Percentiles rank a stretch among this genome's conserved stretches.
These are phyloP conservation scores for Ormosia emarginata DNA, from an alignment of 306 rosid species.

Conservation along the genomic window DNA sequence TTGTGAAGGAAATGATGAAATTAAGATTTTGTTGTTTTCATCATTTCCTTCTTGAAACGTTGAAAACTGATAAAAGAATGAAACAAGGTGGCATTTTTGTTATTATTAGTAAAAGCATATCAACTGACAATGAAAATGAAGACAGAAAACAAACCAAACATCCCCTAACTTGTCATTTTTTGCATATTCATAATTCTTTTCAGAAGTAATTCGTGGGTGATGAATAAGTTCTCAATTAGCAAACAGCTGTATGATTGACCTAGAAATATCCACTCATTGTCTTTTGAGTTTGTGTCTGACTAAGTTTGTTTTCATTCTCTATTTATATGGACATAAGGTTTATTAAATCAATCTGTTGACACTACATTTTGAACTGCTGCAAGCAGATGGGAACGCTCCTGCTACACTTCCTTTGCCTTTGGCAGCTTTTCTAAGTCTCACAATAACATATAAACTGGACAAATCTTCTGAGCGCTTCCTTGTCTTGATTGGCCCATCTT, in stretches of 20 bases:
- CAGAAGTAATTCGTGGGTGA: neutral
- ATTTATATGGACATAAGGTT: conserved; percentile 1
- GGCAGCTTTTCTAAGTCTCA: conserved; percentile 95
- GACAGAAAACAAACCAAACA: no score
- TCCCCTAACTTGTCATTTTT: neutral
- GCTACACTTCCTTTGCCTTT: conserved; percentile 94
- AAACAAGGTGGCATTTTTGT: no score
- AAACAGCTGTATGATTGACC: conserved; percentile 13
- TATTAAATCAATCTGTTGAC: conserved; percentile 31
- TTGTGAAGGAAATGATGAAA: neutral
- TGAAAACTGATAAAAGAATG: no score
- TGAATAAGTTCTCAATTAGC: neutral
- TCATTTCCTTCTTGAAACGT: no score
- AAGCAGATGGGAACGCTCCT: conserved; percentile 76
- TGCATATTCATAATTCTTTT: conserved; percentile 9
- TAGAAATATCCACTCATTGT: neutral
- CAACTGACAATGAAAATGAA: no score
- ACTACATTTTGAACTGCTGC: conserved; percentile 15
- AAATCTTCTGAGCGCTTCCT: conserved; percentile 76
- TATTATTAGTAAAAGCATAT: no score
- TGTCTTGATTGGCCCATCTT: conserved; percentile 73
- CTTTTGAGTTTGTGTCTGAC: conserved; percentile 1
- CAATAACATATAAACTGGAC: conserved; percentile 89
- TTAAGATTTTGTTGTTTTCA: neutral
- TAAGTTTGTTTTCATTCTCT: neutral